These are phyloP conservation scores for Bolboschoenus planiculmis DNA, from an alignment of 176 grass and related monocot species.

Conservation along the genomic window DNA sequence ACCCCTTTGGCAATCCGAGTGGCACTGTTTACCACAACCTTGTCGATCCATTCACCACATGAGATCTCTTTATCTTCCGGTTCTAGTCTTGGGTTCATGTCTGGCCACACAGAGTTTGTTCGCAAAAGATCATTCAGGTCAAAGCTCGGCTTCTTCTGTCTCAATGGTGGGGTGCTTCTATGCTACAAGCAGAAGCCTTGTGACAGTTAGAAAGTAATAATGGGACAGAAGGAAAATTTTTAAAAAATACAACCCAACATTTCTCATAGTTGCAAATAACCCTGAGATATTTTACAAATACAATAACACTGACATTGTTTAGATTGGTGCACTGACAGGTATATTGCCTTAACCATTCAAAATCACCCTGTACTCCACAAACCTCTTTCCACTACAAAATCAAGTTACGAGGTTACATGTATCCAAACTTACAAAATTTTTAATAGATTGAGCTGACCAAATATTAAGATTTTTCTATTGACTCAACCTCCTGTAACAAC, in stretches of 20 bases:
- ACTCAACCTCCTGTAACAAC: neutral
- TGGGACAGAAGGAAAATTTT: neutral
- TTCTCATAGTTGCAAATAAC: neutral
- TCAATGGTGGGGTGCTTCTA: constrained; percentile 42
- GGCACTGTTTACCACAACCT: constrained; percentile 78
- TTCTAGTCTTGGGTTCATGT: constrained; percentile 54
- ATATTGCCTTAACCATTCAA: neutral
- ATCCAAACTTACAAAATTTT: neutral
- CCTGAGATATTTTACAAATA: neutral
- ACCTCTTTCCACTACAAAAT: neutral
- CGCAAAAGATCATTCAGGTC: constrained; percentile 76
- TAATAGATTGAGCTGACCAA: neutral
- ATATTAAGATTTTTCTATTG: neutral
- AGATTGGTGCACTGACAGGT: neutral
- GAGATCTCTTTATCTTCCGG: constrained; percentile 69
- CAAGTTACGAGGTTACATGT: neutral
- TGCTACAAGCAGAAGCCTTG: constrained; percentile 28
- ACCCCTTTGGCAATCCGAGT: constrained; percentile 33
- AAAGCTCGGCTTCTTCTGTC: constrained; percentile 91
- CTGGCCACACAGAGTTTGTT: constrained; percentile 65
- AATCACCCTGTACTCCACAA: neutral
- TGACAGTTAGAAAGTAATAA: neutral
- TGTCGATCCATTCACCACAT: constrained; percentile 83
- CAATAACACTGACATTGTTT: neutral
- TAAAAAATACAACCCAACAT: neutral